Evolutionary conservation across 371 early-diverging fungal species (phyloP), one percentile per base, ranked within the genome.

Genomic region (Mortierella sp.): DNA sequence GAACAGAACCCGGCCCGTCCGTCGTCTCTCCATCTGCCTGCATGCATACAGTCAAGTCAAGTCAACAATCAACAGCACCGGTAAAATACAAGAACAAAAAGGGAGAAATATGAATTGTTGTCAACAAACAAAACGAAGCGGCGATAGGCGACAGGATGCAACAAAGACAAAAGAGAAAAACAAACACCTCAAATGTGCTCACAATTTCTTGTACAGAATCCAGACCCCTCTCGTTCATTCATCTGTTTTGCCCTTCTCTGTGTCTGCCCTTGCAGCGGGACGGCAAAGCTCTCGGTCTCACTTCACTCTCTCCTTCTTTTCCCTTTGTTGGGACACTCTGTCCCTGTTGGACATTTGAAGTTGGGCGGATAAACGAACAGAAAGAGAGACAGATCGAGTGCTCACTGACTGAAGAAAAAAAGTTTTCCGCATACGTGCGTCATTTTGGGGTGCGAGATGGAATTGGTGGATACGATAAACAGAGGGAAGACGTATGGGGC

Each of bases 251-350:
- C 6, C 3, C 38, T 31, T 16, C 42, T 7, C 21, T 65, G 16
- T 42, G 19, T 65, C 19, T 68, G 19, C 65, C 65, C 65, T 65
- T 65, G 65, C 65, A 65, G 65, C 60, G 31, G 42, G 50, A 50
- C 14, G 16, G 50, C 14, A 50, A 0, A 50, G 60, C 65, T 65
- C 65, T 65, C 65, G 38, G 65, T 65, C 65, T 65, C 65, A 65
- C 19, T 38, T 65, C 31, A 26, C 13, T 57, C 38, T 38, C 65
- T 10, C 19, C 13, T 16, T 38, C 21, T 21, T 63, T 19, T 1
- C 21, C 42, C 44, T 68, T 42, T 68, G 68, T 68, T 68, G 68
- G 68, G 68, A 42, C 24, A 42, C 44, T 21, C 68, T 34, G 38
- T 38, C 24, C 65, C 38, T 13, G 65, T 38, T 42, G 38, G 68